Evolutionary conservation across 306 rosid species (phyloP), one percentile per base, ranked within the genome.

Genomic region (Trichosanthes cucumerina): DNA sequence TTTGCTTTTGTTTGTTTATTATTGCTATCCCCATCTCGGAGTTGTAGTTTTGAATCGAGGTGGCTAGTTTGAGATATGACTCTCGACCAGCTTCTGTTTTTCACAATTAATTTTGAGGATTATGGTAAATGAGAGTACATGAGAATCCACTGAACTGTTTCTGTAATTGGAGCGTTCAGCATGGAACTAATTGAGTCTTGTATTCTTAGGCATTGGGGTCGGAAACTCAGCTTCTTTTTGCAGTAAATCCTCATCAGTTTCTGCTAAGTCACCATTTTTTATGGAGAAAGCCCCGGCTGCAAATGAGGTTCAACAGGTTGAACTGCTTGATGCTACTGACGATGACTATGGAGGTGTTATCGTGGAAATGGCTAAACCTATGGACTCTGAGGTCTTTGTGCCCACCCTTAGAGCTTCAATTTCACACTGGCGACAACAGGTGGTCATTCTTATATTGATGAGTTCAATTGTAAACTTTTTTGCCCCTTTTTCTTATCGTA

Each of bases 351-450:
- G 91, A 50, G 98, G 98, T 24, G 87, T 94, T 82, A 85, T 86
- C 44, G 94, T 90, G 13, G 92, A 90, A 62, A 78, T 92, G 79
- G 57, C 77, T 34, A 84, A 87, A 58, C 82, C 90, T 78, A 87
- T 90, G 88, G 88, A 89, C 60, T 63, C 89, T 78, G 63, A 81
- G 23, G 44, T 81, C 64, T 92, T 92, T 78, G 54, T 78, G 54
- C 64, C 88, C 3, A 62, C 85, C 80, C 91, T 93, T 2, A 86
- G 81, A 80, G 84, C 90, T 80, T 93, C 98, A 66, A 85, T 92
- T 69, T 80, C 89, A 5, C 86, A 82, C 24, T 94, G 98, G 98
- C 92, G 85, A 84, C 84, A 81, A 13, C 89, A 87, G 96, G 98
- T 94, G 85, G 9, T 77, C 71, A 50, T 79, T 36, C 44, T 60